A percentile compares a stretch with the other conserved stretches of the same genome.
phyloP scores from a whole-genome alignment of 495 filamentous ascomycete genomes.

The Filosporella fistucella region DNA sequence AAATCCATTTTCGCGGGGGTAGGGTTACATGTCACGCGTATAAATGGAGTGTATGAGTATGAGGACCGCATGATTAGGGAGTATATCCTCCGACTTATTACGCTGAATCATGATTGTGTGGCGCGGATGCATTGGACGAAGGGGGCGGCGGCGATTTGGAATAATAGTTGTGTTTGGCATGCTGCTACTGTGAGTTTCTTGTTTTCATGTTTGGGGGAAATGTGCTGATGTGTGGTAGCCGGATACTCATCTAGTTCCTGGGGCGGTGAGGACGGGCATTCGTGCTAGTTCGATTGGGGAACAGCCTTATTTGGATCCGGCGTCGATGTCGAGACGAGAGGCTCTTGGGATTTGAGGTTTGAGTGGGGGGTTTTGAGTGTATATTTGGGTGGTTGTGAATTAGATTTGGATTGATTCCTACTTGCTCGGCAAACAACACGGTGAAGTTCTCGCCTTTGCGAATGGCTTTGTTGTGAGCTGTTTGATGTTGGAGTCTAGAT shows the following conservation, averaged over 20 bases:
- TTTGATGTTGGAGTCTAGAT: too few species aligned
- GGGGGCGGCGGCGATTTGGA: conserved; percentile 36
- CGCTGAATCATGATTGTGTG: conserved; percentile 36
- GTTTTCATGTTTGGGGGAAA: not conserved
- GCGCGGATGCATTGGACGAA: conserved; percentile 40
- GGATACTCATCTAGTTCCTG: conserved; percentile 35
- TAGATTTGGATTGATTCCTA: too few species aligned
- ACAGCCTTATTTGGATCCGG: conserved; percentile 41
- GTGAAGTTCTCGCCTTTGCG: too few species aligned
- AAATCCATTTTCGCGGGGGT: conserved; percentile 41
- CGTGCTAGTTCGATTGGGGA: conserved; percentile 41
- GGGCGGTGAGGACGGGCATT: conserved; percentile 32
- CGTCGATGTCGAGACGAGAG: conserved; percentile 39
- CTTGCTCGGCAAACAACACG: too few species aligned
- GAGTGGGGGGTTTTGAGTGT: too few species aligned
- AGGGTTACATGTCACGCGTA: conserved; percentile 34
- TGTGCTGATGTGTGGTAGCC: too few species aligned
- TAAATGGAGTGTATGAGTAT: conserved; percentile 31
- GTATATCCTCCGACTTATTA: conserved; percentile 36
- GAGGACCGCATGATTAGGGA: conserved; percentile 37
- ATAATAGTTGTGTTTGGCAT: conserved; percentile 34
- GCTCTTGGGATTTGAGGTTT: too few species aligned
- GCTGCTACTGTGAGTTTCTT: conserved; percentile 31
- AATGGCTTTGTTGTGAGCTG: too few species aligned
- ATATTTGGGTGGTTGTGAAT: too few species aligned